Evolutionary conservation across 805 yeast genomes (phyloP), one percentile per base, ranked within the genome.

Genomic region (Candida caryicola): DNA sequence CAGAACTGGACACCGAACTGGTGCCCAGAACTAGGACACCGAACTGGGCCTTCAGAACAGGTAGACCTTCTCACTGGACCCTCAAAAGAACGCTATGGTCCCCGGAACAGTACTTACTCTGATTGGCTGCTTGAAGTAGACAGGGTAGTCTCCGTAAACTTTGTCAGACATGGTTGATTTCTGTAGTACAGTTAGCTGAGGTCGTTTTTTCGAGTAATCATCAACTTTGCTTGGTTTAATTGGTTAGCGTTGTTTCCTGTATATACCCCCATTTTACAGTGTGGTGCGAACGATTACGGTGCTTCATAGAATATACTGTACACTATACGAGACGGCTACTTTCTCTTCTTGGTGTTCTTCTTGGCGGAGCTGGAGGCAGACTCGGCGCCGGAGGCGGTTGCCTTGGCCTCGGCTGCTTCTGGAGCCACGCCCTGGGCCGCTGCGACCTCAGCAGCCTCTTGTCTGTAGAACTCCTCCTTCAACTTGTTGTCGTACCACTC

Each of bases 121-220:
- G 23, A 78, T 52, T 40, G 86, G 86, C 52, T 78, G 76, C 52
- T 75, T 76, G 63, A 59, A 79, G 56, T 79, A 79, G 33, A 74
- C 59, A 34, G 85, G 85, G 55, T 74, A 66, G 16, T 69, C 73
- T 21, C 74, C 72, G 65, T 69, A 66, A 43, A 68, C 68, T 52
- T 66, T 57, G 33, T 63, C 72, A 34, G 73, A 38, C 40, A 36
- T 34, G 18, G 39, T 39, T 31, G 27, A 23, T 23, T 17, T 19
- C 10, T 19, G 27, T 27, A 17, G 10, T 34, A 12, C 28, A 23
- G 17, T 26, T 26, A 33, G 15, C 25, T 21, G 9, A 21, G 25
- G 17, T 16, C 19, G 34, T 31, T 36, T 30, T 36, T 31, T 36
- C 33, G 23, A 23, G 31, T 27, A 17, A 34, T 15, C 21, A 17